phyloP scores from a whole-genome alignment of 257 asterid genomes.

The Eucommia ulmoides region DNA sequence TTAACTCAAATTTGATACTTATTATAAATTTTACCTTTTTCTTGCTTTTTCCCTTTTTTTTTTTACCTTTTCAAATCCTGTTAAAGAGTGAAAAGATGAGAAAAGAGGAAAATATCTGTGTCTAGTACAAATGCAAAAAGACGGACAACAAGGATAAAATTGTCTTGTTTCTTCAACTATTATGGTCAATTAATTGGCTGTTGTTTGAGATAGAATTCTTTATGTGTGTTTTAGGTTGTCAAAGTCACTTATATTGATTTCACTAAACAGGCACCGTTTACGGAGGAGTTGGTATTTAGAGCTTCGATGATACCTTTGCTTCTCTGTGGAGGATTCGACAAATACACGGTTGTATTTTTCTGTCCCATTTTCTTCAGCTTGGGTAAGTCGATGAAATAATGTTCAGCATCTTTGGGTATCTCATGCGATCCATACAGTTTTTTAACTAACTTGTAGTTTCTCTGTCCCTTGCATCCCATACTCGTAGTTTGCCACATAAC shows the following conservation, averaged over 20 bases:
- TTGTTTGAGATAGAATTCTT: too few relatives aligned
- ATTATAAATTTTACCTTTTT: neutral
- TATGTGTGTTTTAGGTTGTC: slow-evolving; percentile 7
- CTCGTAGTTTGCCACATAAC: too few relatives aligned
- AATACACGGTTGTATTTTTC: slow-evolving; percentile 51
- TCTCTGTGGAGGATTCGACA: slow-evolving; percentile 73
- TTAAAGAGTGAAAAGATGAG: too few relatives aligned
- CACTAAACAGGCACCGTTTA: slow-evolving; percentile 72
- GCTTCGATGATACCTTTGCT: slow-evolving; percentile 95
- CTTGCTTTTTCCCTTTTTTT: neutral
- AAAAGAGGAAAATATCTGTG: too few relatives aligned
- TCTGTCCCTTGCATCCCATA: too few relatives aligned
- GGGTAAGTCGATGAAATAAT: slow-evolving; percentile 30
- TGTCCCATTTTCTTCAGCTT: slow-evolving; percentile 88
- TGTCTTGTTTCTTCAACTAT: too few relatives aligned
- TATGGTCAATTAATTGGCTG: too few relatives aligned
- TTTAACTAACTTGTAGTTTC: neutral
- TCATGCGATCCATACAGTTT: neutral
- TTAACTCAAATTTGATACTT: too few relatives aligned
- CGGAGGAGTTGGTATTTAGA: slow-evolving; percentile 95
- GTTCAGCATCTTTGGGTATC: neutral
- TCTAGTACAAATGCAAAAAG: too few relatives aligned
- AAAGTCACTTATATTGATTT: slow-evolving; percentile 4
- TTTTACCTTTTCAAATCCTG: slow-evolving; percentile 2
- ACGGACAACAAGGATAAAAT: too few relatives aligned